phyloP scores from a whole-genome alignment of 2,329 filamentous ascomycete genomes.

The Xylariaceae sp. region DNA sequence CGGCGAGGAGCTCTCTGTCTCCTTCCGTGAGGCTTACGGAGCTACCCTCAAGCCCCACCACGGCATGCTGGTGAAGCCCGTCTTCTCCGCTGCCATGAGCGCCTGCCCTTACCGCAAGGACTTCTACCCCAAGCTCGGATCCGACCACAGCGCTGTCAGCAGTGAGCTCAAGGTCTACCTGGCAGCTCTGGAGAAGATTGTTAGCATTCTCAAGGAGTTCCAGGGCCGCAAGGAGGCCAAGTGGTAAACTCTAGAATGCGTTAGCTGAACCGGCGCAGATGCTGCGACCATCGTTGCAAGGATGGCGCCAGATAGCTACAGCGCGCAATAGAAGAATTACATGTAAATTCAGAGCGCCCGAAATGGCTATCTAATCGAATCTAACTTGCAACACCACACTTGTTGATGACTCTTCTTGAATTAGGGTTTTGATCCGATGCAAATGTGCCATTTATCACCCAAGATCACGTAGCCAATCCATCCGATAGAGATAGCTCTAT shows the following conservation, averaged over 20 bases:
- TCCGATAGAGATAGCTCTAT: neutral
- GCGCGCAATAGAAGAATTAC: neutral
- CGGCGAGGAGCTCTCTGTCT: slow-evolving; percentile 70
- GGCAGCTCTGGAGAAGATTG: slow-evolving; percentile 67
- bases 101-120: slow-evolving; percentile 89
- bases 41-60: slow-evolving; percentile 88
- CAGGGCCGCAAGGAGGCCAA: slow-evolving; percentile 51
- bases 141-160: slow-evolving; percentile 56
- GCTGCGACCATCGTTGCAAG: neutral
- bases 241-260: slow-evolving; percentile 40
- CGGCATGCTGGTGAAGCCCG: slow-evolving; percentile 79
- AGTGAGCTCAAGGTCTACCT: slow-evolving; percentile 66
- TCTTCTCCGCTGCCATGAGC: slow-evolving; percentile 90
- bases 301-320: slow-evolving; percentile 1
- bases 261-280: neutral
- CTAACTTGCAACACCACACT: neutral
- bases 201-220: slow-evolving; percentile 66
- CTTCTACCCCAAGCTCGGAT: slow-evolving; percentile 84
- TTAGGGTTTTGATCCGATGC: neutral
- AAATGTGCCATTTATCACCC: neutral
- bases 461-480: neutral
- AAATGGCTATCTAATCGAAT: neutral
- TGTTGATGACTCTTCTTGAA: neutral
- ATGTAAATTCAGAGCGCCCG: neutral
- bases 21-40: slow-evolving; percentile 81